phyloP scores from a whole-genome alignment of 2,329 filamentous ascomycete species.

The Colletotrichum simmondsii region DNA sequence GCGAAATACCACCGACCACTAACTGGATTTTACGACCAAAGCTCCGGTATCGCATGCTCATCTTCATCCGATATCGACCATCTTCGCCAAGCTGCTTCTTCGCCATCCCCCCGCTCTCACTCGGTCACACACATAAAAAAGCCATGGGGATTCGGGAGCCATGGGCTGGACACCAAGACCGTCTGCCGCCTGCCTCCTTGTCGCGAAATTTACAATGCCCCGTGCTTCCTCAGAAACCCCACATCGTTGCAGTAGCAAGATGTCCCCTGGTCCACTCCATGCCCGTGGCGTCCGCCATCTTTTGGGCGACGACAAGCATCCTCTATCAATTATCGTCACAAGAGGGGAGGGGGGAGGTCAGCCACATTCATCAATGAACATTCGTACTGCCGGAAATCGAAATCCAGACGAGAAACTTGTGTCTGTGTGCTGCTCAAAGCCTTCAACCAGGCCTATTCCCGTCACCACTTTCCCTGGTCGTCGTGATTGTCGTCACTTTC shows the following conservation, averaged over 20 bases:
- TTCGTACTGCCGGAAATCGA: neutral
- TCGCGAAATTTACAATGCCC: constrained; percentile 19
- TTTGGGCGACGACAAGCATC: neutral
- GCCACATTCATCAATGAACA: constrained; percentile 12
- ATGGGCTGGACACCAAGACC: constrained; percentile 12
- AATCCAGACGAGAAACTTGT: neutral
- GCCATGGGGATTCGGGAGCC: neutral
- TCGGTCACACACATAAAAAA: neutral
- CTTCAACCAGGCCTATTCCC: neutral
- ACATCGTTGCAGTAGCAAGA: constrained; percentile 19
- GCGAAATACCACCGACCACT: neutral
- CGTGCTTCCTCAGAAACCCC: constrained; percentile 24
- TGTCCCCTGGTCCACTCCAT: constrained; percentile 10
- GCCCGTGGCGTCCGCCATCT: constrained; percentile 6
- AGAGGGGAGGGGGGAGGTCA: neutral
- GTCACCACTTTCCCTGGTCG: neutral
- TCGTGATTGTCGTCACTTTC: neutral
- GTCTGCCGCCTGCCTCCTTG: constrained; percentile 7
- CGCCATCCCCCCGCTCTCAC: neutral
- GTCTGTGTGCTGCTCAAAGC: constrained; percentile 14
- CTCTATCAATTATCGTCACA: constrained; percentile 6
- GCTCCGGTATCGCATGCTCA: neutral
- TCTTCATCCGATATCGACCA: neutral
- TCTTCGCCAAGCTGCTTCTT: neutral
- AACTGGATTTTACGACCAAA: neutral